Percentiles rank a stretch among this genome's conserved stretches.
Evolutionary conservation across 768 basidiomycete genomes (phyloP).

Genomic region (Dentipellis sp.): DNA sequence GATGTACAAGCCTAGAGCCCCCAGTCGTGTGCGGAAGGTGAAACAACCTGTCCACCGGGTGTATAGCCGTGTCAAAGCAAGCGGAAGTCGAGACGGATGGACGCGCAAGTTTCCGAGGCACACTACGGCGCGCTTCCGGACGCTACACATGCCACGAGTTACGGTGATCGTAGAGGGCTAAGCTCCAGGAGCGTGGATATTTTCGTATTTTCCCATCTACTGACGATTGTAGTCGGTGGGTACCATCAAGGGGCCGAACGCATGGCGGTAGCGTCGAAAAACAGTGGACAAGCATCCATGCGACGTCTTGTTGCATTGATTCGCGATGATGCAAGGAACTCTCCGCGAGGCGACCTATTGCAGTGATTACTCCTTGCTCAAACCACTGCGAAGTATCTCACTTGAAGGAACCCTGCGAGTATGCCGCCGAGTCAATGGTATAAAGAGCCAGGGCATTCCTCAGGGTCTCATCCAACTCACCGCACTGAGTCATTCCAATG

Average conservation of each 20-base stretch:
- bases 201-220: not conserved
- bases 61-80: not conserved
- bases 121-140: too few species aligned
- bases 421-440: not conserved
- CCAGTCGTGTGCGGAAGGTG: not conserved
- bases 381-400: too few species aligned
- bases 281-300: not conserved
- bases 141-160: too few species aligned
- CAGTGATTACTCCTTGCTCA: too few species aligned
- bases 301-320: not conserved
- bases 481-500: not conserved
- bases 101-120: not conserved
- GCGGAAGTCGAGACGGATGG: not conserved
- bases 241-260: not conserved
- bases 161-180: not conserved
- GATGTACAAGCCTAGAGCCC: too few species aligned
- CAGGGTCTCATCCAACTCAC: not conserved
- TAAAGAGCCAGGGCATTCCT: not conserved
- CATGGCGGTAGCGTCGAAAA: not conserved
- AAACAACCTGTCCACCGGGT: not conserved
- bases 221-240: not conserved
- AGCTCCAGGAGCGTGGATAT: not conserved
- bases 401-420: too few species aligned
- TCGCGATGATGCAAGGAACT: not conserved
- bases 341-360: too few species aligned